A percentile compares a stretch with the other conserved stretches of the same genome.
phyloP scores from a whole-genome alignment of 371 early-diverging fungal species.

The Mortierella sp. region DNA sequence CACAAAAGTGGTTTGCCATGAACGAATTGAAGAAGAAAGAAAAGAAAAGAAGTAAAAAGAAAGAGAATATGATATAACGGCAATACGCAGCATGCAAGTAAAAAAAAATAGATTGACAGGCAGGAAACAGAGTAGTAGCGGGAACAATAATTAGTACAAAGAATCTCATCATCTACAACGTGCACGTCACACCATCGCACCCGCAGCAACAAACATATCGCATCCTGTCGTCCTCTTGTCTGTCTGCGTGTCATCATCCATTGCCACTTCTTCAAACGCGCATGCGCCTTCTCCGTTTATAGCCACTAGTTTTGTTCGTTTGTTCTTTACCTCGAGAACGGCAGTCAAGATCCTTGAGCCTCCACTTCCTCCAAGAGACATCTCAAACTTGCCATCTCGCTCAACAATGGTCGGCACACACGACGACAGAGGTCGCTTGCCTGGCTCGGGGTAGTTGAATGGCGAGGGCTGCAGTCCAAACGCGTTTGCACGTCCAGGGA shows the following conservation, averaged over 20 bases:
- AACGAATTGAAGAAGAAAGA: neutral
- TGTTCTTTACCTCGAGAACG: slow-evolving; percentile 80
- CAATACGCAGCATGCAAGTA: neutral
- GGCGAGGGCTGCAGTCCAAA: slow-evolving; percentile 90
- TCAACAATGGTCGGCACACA: slow-evolving; percentile 91
- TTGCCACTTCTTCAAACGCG: neutral
- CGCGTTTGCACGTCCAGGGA: slow-evolving; percentile 85
- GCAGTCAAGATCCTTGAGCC: slow-evolving; percentile 95
- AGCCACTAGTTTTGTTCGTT: no score
- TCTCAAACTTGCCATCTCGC: slow-evolving; percentile 74
- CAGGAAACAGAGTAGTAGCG: neutral
- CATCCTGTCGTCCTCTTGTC: neutral
- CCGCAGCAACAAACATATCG: neutral
- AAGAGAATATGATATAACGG: neutral
- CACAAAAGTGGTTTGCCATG: neutral
- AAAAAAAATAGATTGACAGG: neutral
- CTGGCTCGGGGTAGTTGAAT: slow-evolving; percentile 87
- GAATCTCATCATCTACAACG: no score
- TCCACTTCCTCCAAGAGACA: slow-evolving; percentile 94
- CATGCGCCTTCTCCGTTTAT: neutral
- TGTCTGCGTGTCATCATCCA: neutral
- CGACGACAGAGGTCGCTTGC: slow-evolving; percentile 95
- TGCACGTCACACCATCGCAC: neutral
- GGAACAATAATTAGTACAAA: neutral
- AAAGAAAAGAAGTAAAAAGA: neutral